Evolutionary conservation across 352 stramenopile species (phyloP), one percentile per base, ranked within the genome.

Genomic region (Globisporangium alternatum): DNA sequence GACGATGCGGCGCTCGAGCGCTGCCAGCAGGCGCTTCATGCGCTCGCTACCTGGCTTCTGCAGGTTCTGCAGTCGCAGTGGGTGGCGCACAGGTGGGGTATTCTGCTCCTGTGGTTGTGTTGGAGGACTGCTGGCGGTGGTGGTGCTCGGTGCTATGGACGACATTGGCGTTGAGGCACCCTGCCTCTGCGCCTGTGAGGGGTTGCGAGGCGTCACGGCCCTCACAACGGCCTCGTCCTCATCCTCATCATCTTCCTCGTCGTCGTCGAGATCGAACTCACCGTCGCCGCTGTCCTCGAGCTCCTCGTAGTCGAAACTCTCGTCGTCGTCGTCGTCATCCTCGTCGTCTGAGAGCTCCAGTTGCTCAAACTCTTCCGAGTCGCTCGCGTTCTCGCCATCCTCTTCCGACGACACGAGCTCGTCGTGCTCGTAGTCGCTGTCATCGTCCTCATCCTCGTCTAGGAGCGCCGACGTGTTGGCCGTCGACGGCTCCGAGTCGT

Each of bases 381-480:
- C 81, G 51, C 75, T 89, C n/a, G 78, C 86, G 22, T 49, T 22
- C 21, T 88, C 84, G 15, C 70, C 43, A 21, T 48, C 43, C 9
- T 48, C 76, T 9, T 48, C 76, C 8, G 87, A 93, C 9, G 82
- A 90, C 13, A 93, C 59, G 30, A 95, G 68, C 57, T 93, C 87
- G 45, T 95, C 87, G 28, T 84, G 81, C 60, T 95, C 87, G 65
- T 90, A 95, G 33, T 95, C 87, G 61, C 83, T 93, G 25, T 95
- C 87, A 56, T 92, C 83, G 9, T 89, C 77, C 21, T 83, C 75
- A 22, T 83, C 70, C 12, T 69, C 70, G 10, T 83, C 70, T 56
- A 73, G 43, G 37, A 64, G 13, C 21, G 31, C 60, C 43, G 61
- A 22, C 1, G 48, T 63, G 21, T 60, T 41, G 8, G 43, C 49